Evolutionary conservation across 495 filamentous ascomycete species (phyloP), one percentile per base, ranked within the genome.

Genomic region (Patellaria atrata): DNA sequence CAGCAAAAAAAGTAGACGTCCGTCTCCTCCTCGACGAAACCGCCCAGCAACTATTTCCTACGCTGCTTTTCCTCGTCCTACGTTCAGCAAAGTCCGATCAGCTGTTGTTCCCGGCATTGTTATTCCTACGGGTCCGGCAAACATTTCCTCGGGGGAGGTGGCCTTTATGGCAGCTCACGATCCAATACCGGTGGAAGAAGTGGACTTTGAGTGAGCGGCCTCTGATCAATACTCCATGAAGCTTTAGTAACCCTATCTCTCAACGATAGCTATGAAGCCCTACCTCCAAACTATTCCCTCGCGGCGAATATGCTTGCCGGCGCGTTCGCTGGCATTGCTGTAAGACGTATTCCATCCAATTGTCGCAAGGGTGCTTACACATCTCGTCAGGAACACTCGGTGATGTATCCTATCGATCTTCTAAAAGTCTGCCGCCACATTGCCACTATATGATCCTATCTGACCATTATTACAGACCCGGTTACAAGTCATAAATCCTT

Each of bases 371-470:
- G n/a, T n/a, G n/a, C n/a, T n/a, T n/a, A n/a, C n/a, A n/a, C n/a
- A n/a, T 12, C 14, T 16, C 15, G 15, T 22, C 41, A 61, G 58
- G 79, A 87, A 60, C 83, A 87, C 57, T 87, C 86, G 33, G 83
- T 91, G 43, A 94, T 99, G 89, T 99, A 99, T 48, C 89, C 89
- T 6, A 79, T 99, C 44, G 89, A 99, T 62, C 73, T 93, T 43
- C 75, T 99, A 38, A 99, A 99, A 77, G 91, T 94, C 63, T 58
- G 70, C 55, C 36, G 14, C 34, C n/a, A 16, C 7, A 11, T 33
- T 17, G 41, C 5, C 20, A 29, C 24, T 35, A 10, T 21, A 14
- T 27, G 23, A 19, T 51, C n/a, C n/a, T n/a, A n/a, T n/a, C n/a
- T n/a, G n/a, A n/a, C n/a, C n/a, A n/a, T n/a, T n/a, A 23, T 23